Base-by-base conservation (phyloP, 305 asterid species). In the Fraxinus paxiana region DNA sequence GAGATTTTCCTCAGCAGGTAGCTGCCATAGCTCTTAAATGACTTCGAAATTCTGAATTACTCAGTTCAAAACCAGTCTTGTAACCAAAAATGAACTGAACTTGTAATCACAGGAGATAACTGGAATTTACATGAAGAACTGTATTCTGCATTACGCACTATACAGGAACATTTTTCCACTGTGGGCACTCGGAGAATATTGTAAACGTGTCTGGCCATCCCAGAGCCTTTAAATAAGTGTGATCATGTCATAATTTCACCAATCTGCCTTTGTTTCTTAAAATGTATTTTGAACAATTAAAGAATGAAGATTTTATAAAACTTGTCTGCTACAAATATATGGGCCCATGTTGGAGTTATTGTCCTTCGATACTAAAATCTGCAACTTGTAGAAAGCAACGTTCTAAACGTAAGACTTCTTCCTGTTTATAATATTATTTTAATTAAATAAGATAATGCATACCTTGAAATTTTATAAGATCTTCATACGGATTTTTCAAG, bases 1-100 rank as follows among this genome's bases (percentile, higher is more conserved):
- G 97, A 51, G 97, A 92, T 85, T 94, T 92, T 31, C 98, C 97
- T 34, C 98, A 94, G 85, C 92, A 92, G 94, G 97, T 92, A 82
- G 69, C 28, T 38, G 46, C 46, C 51, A 10, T 54, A 17, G 67
- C 28, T 56, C 12, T 56, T 17, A 17, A 17, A 54, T 54, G 65
- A 2, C 65, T 17, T 56, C 3, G 1, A 56, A 56, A n/a, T 51
- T 51, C 22, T 15, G 0, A 15, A 48, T 48, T 48, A 15, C 61
- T 48, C 7, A 0, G 7, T 48, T 48, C 56, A 46, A 46, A 46
- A 46, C 17, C 54, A 43, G 7, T 13, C 2, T 48, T 13, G 18
- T 48, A 48, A 48, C 20, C 7, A 48, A 48, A 48, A 15, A n/a
- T 48, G 61, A 48, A 48, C 8, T 48, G 46, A 38, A 38, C 46